A percentile compares a stretch with the other conserved stretches of the same genome.
These are phyloP conservation scores for Rhinocladiella similis DNA, from an alignment of 2,329 filamentous ascomycete genomes.

Conservation along the genomic window DNA sequence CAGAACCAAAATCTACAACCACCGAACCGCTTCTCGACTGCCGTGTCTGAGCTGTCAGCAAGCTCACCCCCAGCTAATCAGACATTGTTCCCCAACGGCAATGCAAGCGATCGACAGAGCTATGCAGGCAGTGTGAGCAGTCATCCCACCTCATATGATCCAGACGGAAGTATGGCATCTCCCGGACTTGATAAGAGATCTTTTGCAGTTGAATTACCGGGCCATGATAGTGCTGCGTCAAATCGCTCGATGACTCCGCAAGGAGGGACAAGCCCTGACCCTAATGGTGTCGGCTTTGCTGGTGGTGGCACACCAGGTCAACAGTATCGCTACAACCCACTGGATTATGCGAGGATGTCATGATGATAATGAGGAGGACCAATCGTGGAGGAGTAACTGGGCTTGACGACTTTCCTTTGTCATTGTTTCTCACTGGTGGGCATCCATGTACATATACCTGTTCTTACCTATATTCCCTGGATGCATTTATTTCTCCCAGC, in stretches of 20 bases:
- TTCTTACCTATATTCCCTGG: too few relatives aligned
- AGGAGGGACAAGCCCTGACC: background rate
- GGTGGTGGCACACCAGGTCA: slow-evolving; percentile 8
- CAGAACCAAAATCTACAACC: slow-evolving; percentile 8
- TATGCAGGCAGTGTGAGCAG: slow-evolving; percentile 22
- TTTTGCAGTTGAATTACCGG: slow-evolving; percentile 22
- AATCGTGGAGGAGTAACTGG: background rate
- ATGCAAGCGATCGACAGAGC: slow-evolving; percentile 20
- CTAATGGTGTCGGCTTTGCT: slow-evolving; percentile 4
- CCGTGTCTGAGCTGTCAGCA: slow-evolving; percentile 20
- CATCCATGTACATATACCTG: too few relatives aligned
- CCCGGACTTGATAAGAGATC: slow-evolving; percentile 21
- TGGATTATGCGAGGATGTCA: slow-evolving; percentile 23
- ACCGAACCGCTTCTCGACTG: slow-evolving; percentile 19
- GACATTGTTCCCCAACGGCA: slow-evolving; percentile 15
- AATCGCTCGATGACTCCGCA: slow-evolving; percentile 15
- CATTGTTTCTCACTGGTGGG: too few relatives aligned
- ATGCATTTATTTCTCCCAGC: too few relatives aligned
- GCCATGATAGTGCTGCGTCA: background rate
- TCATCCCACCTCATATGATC: slow-evolving; percentile 16
- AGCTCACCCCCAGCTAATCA: slow-evolving; percentile 21
- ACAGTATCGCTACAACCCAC: slow-evolving; percentile 24
- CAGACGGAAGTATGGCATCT: slow-evolving; percentile 10
- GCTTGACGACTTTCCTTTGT: background rate
- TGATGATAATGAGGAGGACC: background rate